Evolutionary conservation across 2,329 filamentous ascomycete genomes (phyloP), one percentile per base, ranked within the genome.

Genomic region (Sarocladium kiliense): DNA sequence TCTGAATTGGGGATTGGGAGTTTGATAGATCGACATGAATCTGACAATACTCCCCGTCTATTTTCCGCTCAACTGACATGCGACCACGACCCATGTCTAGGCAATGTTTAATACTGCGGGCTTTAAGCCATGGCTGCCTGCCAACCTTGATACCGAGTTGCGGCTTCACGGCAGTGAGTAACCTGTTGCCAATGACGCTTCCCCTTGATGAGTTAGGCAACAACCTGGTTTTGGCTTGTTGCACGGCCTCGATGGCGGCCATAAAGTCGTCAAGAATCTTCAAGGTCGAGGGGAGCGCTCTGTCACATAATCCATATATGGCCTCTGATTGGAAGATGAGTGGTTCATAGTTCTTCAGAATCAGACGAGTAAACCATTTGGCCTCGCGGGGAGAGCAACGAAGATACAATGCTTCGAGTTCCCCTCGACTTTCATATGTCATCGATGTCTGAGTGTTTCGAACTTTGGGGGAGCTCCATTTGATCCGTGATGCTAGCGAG

Each of bases 11-110:
- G 1, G 56, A 65, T 16, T 72, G 72, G 51, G 80, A 45, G n/a
- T 51, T 82, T 9, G 74, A 73, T 6, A 89, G 72, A 64, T 95
- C 84, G 37, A 96, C 74, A 63, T 96, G 91, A 27, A 96, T 84
- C 67, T 96, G 91, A 62, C 89, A 95, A 61, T 94, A 96, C 68
- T 96, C 91, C 12, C 89, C 91, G 63, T 96, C 91, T 58, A 95
- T 83, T 66, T 96, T 96, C 53, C 85, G 78, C 67, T 96, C 90
- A 23, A 91, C 79, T 56, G 86, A 89, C 80, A 92, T 79, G 16
- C 80, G 74, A 0, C 77, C 75, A 3, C 74, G 77, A 2, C 79
- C 74, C 74, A 93, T 81, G 18, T 84, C 76, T 19, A 89, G 69
- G 65, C 88, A 93, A 65, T 94, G 81, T 57, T 90, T 86, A 61